Evolutionary conservation across 345 rosid species (phyloP).

Genomic region (Ceriops zippeliana): DNA sequence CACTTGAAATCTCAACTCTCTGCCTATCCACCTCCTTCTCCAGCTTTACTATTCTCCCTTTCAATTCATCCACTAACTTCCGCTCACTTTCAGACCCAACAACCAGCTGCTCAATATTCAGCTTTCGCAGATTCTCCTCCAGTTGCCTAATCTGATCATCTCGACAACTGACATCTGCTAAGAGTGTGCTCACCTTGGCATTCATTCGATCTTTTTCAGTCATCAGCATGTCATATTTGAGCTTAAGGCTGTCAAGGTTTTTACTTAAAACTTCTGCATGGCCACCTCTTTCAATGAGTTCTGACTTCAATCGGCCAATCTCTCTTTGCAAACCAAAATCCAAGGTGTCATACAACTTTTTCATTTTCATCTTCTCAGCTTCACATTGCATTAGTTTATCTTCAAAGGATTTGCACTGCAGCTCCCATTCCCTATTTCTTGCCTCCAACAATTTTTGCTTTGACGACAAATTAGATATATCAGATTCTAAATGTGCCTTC

Average conservation of each 20-base stretch:
- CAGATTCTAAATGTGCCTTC: slow-evolving; percentile 55
- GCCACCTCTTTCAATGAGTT: slow-evolving; percentile 36
- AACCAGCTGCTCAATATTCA: slow-evolving; percentile 48
- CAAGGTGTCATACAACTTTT: slow-evolving; percentile 1
- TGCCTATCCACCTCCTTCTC: slow-evolving; percentile 38
- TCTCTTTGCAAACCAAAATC: slow-evolving; percentile 37
- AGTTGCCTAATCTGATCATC: slow-evolving; percentile 39
- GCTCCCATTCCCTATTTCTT: slow-evolving; percentile 59
- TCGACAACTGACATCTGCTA: slow-evolving; percentile 32
- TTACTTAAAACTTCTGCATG: slow-evolving; percentile 33
- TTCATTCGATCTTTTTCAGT: slow-evolving; percentile 40
- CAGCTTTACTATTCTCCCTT: slow-evolving; percentile 39
- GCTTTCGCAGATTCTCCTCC: slow-evolving; percentile 44
- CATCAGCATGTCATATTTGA: slow-evolving; percentile 22
- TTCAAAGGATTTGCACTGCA: slow-evolving; percentile 54
- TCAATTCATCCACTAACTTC: slow-evolving; percentile 30
- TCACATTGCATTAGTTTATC: slow-evolving; percentile 51
- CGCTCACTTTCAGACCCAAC: slow-evolving; percentile 27
- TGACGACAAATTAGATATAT: slow-evolving; percentile 53
- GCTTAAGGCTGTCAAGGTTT: slow-evolving; percentile 27
- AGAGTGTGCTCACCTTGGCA: slow-evolving; percentile 26
- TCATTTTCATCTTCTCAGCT: slow-evolving; percentile 40
- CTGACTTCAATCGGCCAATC: slow-evolving; percentile 37
- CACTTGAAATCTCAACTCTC: slow-evolving; percentile 39
- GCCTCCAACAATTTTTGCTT: slow-evolving; percentile 39